Percentiles rank a stretch among this genome's conserved stretches.
Conservation (phyloP, 2,329 filamentous ascomycete genomes). For the Fusarium drepaniforme region DNA sequence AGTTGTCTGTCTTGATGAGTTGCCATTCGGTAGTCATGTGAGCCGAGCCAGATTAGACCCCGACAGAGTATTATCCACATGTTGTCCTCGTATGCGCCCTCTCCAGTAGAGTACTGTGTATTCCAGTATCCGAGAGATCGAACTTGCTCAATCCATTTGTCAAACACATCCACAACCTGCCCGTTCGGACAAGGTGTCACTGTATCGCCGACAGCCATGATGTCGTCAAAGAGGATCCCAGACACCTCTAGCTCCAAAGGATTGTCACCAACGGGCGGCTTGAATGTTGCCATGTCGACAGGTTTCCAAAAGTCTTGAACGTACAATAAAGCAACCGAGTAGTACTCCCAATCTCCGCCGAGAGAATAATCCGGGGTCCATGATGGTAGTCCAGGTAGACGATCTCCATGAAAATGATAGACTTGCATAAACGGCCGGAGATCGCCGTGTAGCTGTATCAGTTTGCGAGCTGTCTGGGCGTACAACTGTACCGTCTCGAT, state of each 20-base stretch:
- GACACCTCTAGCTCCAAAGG: background rate
- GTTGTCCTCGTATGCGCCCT: background rate
- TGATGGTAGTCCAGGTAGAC: background rate
- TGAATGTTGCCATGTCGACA: background rate
- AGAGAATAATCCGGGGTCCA: background rate
- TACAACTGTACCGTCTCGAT: background rate
- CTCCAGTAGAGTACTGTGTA: background rate
- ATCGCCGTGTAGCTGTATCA: background rate
- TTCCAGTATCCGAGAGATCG: background rate
- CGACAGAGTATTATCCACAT: slow-evolving; percentile 1
- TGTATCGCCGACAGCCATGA: background rate
- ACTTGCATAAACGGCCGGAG: background rate
- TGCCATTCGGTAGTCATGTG: background rate
- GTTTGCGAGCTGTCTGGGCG: background rate
- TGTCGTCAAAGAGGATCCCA: background rate
- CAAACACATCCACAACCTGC: background rate
- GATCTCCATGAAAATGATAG: background rate
- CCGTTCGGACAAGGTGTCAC: background rate
- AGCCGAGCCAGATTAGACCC: background rate
- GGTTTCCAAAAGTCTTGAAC: background rate
- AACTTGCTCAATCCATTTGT: background rate
- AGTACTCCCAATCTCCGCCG: background rate
- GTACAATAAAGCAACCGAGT: background rate
- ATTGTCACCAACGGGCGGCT: background rate
- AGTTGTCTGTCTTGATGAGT: background rate